Evolutionary conservation across 805 yeast species (phyloP).

Genomic region (Myxozyma udenii): DNA sequence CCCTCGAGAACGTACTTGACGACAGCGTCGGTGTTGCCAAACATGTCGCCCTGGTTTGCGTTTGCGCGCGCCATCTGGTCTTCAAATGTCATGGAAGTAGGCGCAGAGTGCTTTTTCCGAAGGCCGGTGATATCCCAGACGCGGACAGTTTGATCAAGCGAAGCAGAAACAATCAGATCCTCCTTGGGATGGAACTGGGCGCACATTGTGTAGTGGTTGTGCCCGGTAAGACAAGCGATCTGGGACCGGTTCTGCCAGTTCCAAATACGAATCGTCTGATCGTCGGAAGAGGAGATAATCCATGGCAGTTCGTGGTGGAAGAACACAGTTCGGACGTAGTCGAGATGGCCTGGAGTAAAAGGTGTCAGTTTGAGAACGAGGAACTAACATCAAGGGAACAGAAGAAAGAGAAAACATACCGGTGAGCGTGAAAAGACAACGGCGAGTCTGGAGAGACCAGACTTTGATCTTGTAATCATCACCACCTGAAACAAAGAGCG

Average conservation of each 20-base stretch:
- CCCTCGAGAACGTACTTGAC: conserved; percentile 96
- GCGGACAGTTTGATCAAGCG: conserved; percentile 96
- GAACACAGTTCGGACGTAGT: conserved; percentile 88
- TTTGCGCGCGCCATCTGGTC: conserved; percentile 49
- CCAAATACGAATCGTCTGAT: conserved; percentile 98
- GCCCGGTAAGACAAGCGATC: conserved; percentile 95
- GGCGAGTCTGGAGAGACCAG: conserved; percentile 90
- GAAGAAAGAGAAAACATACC: no score
- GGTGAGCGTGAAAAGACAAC: conserved; percentile 82
- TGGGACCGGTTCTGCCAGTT: conserved; percentile 99
- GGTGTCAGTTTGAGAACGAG: no score
- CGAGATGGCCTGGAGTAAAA: conserved; percentile 75
- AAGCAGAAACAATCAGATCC: conserved; percentile 90
- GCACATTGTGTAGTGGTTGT: conserved; percentile 96
- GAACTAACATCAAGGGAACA: no score
- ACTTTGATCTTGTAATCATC: conserved; percentile 94
- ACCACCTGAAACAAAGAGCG: conserved; percentile 94
- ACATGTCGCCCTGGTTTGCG: conserved; percentile 62
- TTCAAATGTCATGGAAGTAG: conserved; percentile 41
- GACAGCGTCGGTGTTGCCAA: conserved; percentile 89
- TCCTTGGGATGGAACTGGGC: conserved; percentile 97
- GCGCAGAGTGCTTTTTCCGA: conserved; percentile 91
- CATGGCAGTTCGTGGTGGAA: conserved; percentile 97
- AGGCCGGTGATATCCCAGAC: conserved; percentile 98
- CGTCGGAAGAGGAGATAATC: conserved; percentile 94